phyloP scores from a whole-genome alignment of 768 basidiomycete species.

The Lentinula aciculospora region DNA sequence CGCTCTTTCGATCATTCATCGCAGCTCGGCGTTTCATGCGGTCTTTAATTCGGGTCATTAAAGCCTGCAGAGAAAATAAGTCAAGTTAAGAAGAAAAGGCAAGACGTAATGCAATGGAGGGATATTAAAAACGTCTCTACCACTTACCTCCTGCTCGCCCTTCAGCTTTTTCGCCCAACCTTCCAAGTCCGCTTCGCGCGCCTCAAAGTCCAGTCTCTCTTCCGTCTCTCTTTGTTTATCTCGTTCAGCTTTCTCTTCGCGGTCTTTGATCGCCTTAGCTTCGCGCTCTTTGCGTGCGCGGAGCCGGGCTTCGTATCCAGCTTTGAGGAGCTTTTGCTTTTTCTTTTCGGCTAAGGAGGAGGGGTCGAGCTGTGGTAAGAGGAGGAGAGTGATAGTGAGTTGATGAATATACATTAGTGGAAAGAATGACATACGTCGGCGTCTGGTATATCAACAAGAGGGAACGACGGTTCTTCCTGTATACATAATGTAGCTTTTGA shows the following conservation, averaged over 20 bases:
- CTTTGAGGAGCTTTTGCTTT: slow-evolving; percentile 88
- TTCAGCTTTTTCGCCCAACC: slow-evolving; percentile 75
- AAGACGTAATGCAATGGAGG: too few species aligned
- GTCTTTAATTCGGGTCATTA: slow-evolving; percentile 85
- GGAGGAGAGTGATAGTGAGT: background rate
- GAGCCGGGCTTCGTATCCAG: slow-evolving; percentile 86
- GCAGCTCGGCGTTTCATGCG: slow-evolving; percentile 75
- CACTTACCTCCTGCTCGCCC: slow-evolving; percentile 72
- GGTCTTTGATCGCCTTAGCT: slow-evolving; percentile 66
- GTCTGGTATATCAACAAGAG: slow-evolving; percentile 88
- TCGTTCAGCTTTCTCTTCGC: slow-evolving; percentile 55
- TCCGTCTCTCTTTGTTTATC: slow-evolving; percentile 73
- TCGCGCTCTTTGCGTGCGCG: slow-evolving; percentile 66
- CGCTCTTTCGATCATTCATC: slow-evolving; percentile 86
- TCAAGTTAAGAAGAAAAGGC: slow-evolving; percentile 35
- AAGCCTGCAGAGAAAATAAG: slow-evolving; percentile 37
- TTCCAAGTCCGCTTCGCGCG: slow-evolving; percentile 61
- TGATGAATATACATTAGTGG: background rate
- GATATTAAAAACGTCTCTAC: too few species aligned
- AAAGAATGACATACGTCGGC: slow-evolving; percentile 51
- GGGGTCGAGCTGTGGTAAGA: slow-evolving; percentile 62
- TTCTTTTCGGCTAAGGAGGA: slow-evolving; percentile 92
- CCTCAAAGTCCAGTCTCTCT: slow-evolving; percentile 64
- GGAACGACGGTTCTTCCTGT: slow-evolving; percentile 81
- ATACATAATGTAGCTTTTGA: background rate